phyloP scores from a whole-genome alignment of 306 rosid species.

The Cicer chorassanicum region DNA sequence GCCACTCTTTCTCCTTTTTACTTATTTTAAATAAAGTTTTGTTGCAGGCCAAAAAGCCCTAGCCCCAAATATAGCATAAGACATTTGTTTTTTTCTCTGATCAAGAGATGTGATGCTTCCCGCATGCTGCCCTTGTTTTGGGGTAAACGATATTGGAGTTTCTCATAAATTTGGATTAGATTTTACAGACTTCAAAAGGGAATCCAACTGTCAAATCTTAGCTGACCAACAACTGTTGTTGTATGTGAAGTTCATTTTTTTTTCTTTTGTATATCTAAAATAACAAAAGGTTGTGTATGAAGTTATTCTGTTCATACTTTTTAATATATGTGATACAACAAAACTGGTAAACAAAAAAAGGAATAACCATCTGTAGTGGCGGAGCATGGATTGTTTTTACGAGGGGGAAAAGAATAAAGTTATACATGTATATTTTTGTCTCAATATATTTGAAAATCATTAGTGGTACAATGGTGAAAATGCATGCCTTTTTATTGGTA shows the following conservation, averaged over 20 bases:
- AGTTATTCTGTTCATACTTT: slow-evolving; percentile 1
- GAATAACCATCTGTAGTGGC: background rate
- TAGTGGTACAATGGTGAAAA: no score
- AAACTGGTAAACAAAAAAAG: background rate
- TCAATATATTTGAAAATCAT: no score
- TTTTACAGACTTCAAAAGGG: slow-evolving; percentile 31
- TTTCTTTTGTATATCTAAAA: slow-evolving; percentile 48
- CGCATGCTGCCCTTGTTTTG: slow-evolving; percentile 26
- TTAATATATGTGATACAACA: slow-evolving; percentile 27
- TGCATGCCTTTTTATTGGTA: no score
- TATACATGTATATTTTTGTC: no score
- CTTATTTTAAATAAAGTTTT: background rate
- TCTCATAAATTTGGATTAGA: slow-evolving; percentile 25
- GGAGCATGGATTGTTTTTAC: no score
- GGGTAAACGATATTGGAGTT: slow-evolving; percentile 34
- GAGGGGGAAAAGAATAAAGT: no score
- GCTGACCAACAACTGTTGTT: slow-evolving; percentile 42
- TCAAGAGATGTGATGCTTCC: slow-evolving; percentile 36
- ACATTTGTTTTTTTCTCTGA: slow-evolving; percentile 29
- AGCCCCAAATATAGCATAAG: slow-evolving; percentile 39
- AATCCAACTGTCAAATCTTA: slow-evolving; percentile 21
- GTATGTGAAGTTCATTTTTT: slow-evolving; percentile 33
- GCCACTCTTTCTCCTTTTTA: background rate
- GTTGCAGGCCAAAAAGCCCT: slow-evolving; percentile 75
- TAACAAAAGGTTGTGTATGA: slow-evolving; percentile 36